phyloP scores from a whole-genome alignment of 192 early-diverging fungal species.

The Thamnidium elegans region DNA sequence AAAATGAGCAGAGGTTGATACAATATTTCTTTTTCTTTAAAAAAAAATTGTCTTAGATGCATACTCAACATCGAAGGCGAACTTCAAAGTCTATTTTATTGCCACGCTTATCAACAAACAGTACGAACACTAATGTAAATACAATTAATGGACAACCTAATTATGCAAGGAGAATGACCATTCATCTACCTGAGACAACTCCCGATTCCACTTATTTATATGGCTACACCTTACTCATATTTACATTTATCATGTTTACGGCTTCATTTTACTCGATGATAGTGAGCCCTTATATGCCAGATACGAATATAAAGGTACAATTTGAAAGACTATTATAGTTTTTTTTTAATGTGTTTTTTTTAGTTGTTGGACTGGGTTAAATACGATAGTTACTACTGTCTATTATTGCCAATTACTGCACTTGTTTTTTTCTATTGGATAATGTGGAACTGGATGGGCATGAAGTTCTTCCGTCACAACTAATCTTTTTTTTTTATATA shows the following conservation, averaged over 20 bases:
- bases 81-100: slow-evolving; percentile 13
- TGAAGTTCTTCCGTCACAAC: slow-evolving; percentile 92
- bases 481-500: too few relatives aligned
- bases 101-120: background rate
- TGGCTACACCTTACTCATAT: slow-evolving; percentile 60
- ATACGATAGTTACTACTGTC: slow-evolving; percentile 78
- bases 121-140: too few relatives aligned
- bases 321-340: too few relatives aligned
- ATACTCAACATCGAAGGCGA: slow-evolving; percentile 25
- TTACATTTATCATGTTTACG: slow-evolving; percentile 60
- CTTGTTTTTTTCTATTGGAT: slow-evolving; percentile 73
- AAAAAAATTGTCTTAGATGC: background rate
- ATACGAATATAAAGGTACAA: slow-evolving; percentile 58
- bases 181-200: slow-evolving; percentile 51
- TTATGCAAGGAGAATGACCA: slow-evolving; percentile 51
- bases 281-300: slow-evolving; percentile 66
- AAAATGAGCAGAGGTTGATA: too few relatives aligned
- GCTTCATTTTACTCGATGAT: slow-evolving; percentile 62
- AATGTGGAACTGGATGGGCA: slow-evolving; percentile 93
- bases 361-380: slow-evolving; percentile 69
- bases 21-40: too few relatives aligned
- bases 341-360: too few relatives aligned
- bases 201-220: slow-evolving; percentile 69
- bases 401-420: slow-evolving; percentile 76
- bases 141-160: slow-evolving; percentile 8